These are phyloP conservation scores for Candida corydali DNA, from an alignment of 805 yeast species.

Conservation along the genomic window DNA sequence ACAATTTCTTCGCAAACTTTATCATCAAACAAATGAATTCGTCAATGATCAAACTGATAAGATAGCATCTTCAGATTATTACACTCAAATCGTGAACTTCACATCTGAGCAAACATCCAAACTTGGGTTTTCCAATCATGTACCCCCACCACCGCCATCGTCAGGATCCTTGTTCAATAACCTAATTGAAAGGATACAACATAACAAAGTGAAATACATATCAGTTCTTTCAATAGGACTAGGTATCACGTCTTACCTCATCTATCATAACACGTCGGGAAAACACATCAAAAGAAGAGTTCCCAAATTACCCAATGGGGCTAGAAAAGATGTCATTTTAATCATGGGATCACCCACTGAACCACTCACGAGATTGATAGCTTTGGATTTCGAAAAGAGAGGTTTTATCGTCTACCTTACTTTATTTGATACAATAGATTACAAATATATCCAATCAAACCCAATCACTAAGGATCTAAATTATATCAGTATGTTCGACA, in stretches of 20 bases:
- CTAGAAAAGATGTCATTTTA: conserved; percentile 69
- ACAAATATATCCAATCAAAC: conserved; percentile 43
- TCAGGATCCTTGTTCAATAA: not conserved
- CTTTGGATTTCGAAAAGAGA: conserved; percentile 69
- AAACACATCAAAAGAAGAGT: conserved; percentile 45
- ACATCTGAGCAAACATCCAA: conserved; percentile 6
- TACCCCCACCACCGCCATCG: conserved; percentile 4
- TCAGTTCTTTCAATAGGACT: conserved; percentile 23
- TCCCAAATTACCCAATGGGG: conserved; percentile 60
- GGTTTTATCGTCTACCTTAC: conserved; percentile 82
- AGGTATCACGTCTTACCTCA: conserved; percentile 12
- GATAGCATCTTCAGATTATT: conserved; percentile 15
- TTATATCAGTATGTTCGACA: conserved; percentile 53
- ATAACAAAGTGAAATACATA: conserved; percentile 4
- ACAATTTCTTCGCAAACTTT: conserved; percentile 21
- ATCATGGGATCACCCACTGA: conserved; percentile 75
- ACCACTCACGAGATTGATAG: conserved; percentile 64
- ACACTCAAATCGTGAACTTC: conserved; percentile 11
- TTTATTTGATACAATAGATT: conserved; percentile 58
- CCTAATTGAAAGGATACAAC: not conserved
- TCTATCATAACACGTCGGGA: not conserved
- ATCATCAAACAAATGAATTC: conserved; percentile 17
- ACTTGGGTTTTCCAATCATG: not conserved
- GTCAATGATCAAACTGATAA: conserved; percentile 21
- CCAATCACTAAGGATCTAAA: conserved; percentile 69